These are phyloP conservation scores for Russula compacta DNA, from an alignment of 768 basidiomycete genomes.

Conservation along the genomic window DNA sequence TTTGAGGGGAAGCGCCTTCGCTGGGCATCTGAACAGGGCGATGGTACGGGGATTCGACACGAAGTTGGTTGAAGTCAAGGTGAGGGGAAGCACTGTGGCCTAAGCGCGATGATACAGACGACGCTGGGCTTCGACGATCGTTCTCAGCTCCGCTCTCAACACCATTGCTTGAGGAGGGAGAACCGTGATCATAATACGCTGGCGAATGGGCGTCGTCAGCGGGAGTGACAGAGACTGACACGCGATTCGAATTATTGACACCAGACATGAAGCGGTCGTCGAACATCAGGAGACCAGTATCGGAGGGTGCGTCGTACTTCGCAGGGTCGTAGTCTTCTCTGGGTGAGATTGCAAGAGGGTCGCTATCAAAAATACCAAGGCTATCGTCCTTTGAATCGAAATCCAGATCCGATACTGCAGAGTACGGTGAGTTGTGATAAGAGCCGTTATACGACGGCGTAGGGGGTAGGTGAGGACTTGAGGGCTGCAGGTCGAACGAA, in stretches of 20 bases:
- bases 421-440: constrained; percentile 65
- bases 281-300: constrained; percentile 18
- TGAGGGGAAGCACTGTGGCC: constrained; percentile 42
- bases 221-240: constrained; percentile 33
- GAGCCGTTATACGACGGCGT: constrained; percentile 56
- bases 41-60: constrained; percentile 60
- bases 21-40: constrained; percentile 35
- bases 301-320: constrained; percentile 55
- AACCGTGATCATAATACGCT: constrained; percentile 49
- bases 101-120: constrained; percentile 56
- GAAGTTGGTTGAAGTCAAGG: constrained; percentile 48
- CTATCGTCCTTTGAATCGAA: constrained; percentile 29
- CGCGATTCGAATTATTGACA: constrained; percentile 37
- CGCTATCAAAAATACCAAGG: constrained; percentile 37
- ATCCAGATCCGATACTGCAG: constrained; percentile 56
- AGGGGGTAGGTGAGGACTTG: constrained; percentile 37
- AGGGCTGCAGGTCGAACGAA: constrained; percentile 29
- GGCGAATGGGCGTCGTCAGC: constrained; percentile 29
- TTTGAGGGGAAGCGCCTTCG: constrained; percentile 31
- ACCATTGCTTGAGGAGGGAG: constrained; percentile 48
- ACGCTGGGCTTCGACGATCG: constrained; percentile 48
- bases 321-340: constrained; percentile 59
- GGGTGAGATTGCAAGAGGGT: constrained; percentile 30
- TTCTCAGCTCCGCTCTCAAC: constrained; percentile 38
- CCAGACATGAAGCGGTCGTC: constrained; percentile 42